Evolutionary conservation across 169 alveolate genomes (phyloP).

Genomic region (Plasmodium knowlesi): DNA sequence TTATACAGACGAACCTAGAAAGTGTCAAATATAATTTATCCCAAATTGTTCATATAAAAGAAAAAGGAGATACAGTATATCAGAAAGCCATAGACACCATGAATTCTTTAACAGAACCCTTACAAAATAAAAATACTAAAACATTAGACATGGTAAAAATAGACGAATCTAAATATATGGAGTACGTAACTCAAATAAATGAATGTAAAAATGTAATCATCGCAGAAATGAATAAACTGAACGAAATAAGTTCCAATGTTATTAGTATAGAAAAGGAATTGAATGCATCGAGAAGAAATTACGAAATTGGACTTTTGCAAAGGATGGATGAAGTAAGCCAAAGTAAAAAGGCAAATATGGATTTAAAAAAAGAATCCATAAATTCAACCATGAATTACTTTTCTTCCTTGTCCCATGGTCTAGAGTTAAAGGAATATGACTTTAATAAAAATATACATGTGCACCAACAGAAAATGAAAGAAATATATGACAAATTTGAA

Average conservation of each 20-base stretch:
- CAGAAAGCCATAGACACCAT: background rate
- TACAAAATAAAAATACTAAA: background rate
- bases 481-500: background rate
- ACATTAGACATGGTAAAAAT: background rate
- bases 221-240: background rate
- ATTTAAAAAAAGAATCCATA: background rate
- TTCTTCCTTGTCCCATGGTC: background rate
- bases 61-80: background rate
- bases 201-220: background rate
- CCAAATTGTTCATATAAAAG: background rate
- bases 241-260: background rate
- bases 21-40: background rate
- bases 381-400: background rate
- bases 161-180: background rate
- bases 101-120: background rate
- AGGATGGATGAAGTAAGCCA: conserved; percentile 4
- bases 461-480: background rate
- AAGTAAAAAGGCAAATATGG: background rate
- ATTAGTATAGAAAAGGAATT: conserved; percentile 3
- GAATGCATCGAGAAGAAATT: background rate
- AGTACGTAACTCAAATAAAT: background rate
- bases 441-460: background rate
- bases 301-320: conserved; percentile 24
- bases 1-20: background rate
- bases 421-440: background rate